Base-by-base conservation (phyloP, 306 rosid genomes). In the Elaeagnus macrophylla region DNA sequence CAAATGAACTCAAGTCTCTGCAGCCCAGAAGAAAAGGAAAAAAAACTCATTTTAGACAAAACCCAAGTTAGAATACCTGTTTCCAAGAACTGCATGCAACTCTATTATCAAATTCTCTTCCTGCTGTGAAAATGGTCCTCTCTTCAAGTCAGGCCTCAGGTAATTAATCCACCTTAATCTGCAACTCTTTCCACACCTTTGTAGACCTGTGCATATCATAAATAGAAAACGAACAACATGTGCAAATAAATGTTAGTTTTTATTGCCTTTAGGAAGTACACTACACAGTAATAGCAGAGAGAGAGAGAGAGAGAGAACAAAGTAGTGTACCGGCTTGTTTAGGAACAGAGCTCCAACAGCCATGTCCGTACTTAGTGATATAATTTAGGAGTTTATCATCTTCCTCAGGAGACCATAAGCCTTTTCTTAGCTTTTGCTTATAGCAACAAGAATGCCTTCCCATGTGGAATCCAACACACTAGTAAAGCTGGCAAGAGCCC, bases 81-180 rank as follows among this genome's bases (percentile, higher is more conserved):
- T 86, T 59, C 95, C 95, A 10, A 86, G 85, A 43, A 82, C 80
- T 50, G 97, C 80, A 76, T 86, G 97, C 41, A 90, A 89, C 32
- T 90, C 91, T 57, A 90, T 72, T 3, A 90, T 90, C 50, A 83
- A 67, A 39, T 81, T 82, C 71, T 90, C 94, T 76, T 90, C 97
- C 50, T 83, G 83, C 44, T 72, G 86, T 7, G 95, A 90, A 68
- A 90, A 90, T 55, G 97, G 90, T 3, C 95, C 97, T 75, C 95
- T 86, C 60, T 90, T 90, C 81, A 90, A 81, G 76, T 90, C 95
- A 43, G 97, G 97, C 64, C 95, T 83, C 13, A 90, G 82, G 58
- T 90, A 90, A 64, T 90, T 90, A 45, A 86, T 90, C 97, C 97
- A 90, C 68, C 97, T 81, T 48, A 90, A 66, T 69, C 97, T 81